Base-by-base conservation (phyloP, 306 rosid genomes). In the Malus asiatica region DNA sequence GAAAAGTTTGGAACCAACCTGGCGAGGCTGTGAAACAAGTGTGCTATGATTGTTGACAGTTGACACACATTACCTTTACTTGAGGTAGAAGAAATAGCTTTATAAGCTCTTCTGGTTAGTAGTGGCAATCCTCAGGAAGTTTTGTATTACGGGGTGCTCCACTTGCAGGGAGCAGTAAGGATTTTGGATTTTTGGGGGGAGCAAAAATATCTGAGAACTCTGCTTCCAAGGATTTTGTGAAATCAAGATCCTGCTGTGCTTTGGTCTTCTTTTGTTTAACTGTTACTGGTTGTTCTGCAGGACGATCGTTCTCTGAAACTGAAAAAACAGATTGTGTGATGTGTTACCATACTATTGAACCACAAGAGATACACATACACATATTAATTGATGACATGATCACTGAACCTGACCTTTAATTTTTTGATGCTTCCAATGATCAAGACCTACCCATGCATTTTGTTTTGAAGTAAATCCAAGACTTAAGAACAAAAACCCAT, bases 71-170 rank as follows among this genome's bases (percentile, higher is more conserved):
- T 84, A 95, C 97, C 97, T 89, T 92, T 70, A 92, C 88, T 75
- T 80, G 84, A 68, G 99, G 96, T 58, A 90, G 86, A 77, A 95
- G 93, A 86, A 95, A 95, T 81, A 95, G 78, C 84, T 25, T 87
- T 68, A 95, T 88, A 73, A 95, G 97, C 83, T 87, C 77, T 83
- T 95, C 97, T 27, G 97, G 99, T 77, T 95, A 91, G 86, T 92
- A 95, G 82, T 95, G 97, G 85, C 97, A 95, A 83, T 95, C 99
- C 88, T 95, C 99, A 23, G 99, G 99, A 76, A 95, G 99, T 84
- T 86, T 95, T 57, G 91, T 92, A 70, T 81, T 89, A 83, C 86
- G 82, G 62, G 82, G 84, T 45, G 80, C 75, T 80, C 88, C 86
- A 84, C 84, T 95, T 72, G 86, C 89, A 30, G 97, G 88, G 81